Conservation (phyloP, 192 early-diverging fungal species). For the Coemansia sp. region DNA sequence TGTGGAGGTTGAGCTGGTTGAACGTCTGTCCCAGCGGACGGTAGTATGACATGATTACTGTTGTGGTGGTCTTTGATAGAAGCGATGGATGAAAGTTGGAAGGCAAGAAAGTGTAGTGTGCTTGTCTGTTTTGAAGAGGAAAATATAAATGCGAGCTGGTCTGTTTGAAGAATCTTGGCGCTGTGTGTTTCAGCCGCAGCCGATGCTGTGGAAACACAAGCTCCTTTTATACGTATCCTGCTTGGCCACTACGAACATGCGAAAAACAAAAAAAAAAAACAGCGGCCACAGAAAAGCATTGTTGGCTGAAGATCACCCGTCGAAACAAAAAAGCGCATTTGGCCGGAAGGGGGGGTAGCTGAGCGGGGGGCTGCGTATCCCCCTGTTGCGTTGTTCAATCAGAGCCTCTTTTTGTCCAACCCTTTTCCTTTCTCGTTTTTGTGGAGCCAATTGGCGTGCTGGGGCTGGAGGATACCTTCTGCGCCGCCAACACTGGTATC, state of each 20-base stretch:
- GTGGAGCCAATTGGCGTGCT: background rate
- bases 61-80: background rate
- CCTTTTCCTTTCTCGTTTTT: background rate
- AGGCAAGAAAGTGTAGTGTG: background rate
- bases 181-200: background rate
- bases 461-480: background rate
- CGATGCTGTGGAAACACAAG: background rate
- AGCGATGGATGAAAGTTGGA: background rate
- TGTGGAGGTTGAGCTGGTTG: slow-evolving; percentile 55
- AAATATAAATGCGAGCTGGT: background rate
- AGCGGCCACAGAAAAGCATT: background rate
- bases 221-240: background rate
- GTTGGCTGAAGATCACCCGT: background rate
- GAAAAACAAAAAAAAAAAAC: background rate
- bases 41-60: slow-evolving; percentile 39
- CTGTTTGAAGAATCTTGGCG: background rate
- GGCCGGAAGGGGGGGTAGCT: background rate
- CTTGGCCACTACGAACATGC: background rate
- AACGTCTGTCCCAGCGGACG: slow-evolving; percentile 56
- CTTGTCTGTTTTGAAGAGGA: background rate
- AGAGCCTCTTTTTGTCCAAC: background rate
- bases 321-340: background rate
- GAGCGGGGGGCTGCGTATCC: background rate
- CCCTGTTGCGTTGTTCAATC: background rate
- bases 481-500: slow-evolving; percentile 2